Base-by-base conservation (phyloP, 768 basidiomycete genomes). In the Rhizopogon vulgaris region DNA sequence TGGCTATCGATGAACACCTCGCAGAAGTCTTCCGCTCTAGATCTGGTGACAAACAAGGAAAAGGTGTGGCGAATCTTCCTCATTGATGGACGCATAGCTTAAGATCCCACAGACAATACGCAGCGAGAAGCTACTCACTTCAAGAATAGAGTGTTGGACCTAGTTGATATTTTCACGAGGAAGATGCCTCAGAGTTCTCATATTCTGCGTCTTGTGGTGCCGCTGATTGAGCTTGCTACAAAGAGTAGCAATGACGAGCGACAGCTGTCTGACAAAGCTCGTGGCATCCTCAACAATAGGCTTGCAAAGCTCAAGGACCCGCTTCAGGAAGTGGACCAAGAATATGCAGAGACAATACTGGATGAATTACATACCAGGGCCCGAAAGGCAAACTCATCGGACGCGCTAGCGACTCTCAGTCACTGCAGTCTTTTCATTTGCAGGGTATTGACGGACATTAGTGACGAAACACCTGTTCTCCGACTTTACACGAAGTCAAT, bases 41-140 rank as follows among this genome's bases (percentile, higher is more conserved):
- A 54, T 72, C 78, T 22, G 74, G 75, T 51, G 83, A 79, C 49
- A 84, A 81, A 61, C 70, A 71, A 36, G 78, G 75, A 49, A 90
- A 86, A 75, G 82, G 90, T 88, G 49, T 8, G 30, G 27, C 15
- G 46, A 36, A 41, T 32, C n/a, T 28, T 49, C 10, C 37, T 30
- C 10, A 15, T 30, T 6, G 18, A 17, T 6, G 15, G 39, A 24
- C 28, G 42, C 41, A 11, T 18, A 47, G 48, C 50, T 56, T 25
- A 56, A 25, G 0, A 15, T 37, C 41, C 49, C 40, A 12, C 43
- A 87, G 84, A 76, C 61, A 81, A 84, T 62, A 82, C 79, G 28
- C 89, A 94, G 63, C 79, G 89, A 41, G 90, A 95, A 69, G 92
- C 93, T 3, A 87, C 90, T 5, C 89, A 97, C 69, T 97, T 96